phyloP scores from a whole-genome alignment of 306 rosid species.

The Malus orientalis region DNA sequence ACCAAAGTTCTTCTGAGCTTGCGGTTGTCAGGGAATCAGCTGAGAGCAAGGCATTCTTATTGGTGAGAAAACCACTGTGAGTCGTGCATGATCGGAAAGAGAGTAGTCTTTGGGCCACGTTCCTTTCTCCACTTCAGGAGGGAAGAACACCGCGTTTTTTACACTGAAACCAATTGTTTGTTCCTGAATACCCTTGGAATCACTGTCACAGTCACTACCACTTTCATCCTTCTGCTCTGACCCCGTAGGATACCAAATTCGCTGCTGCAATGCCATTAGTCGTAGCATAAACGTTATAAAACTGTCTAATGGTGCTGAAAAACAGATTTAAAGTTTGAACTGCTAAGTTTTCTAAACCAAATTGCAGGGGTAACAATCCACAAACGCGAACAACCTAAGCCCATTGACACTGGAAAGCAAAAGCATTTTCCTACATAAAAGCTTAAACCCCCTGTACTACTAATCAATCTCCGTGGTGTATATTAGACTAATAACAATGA shows the following conservation, averaged over 20 bases:
- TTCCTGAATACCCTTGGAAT: constrained; percentile 34
- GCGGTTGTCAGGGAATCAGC: constrained; percentile 28
- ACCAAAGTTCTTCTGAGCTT: constrained; percentile 1
- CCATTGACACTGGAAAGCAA: background rate
- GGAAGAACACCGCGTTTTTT: constrained; percentile 75
- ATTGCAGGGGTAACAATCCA: background rate
- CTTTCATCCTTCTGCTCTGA: constrained; percentile 40
- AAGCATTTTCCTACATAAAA: background rate
- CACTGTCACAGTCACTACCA: constrained; percentile 15
- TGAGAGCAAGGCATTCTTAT: constrained; percentile 75
- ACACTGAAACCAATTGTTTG: constrained; percentile 72
- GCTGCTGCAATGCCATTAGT: constrained; percentile 49
- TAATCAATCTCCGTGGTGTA: background rate
- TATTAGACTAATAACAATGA: background rate
- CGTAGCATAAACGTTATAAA: background rate
- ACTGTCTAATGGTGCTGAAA: background rate
- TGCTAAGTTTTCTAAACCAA: background rate
- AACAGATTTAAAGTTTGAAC: background rate
- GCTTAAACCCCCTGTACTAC: background rate
- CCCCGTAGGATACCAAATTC: constrained; percentile 59
- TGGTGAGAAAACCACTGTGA: constrained; percentile 80
- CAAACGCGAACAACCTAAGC: background rate
- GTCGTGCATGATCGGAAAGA: constrained; percentile 90
- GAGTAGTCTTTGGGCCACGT: constrained; percentile 88
- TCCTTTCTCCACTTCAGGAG: constrained; percentile 91